These are phyloP conservation scores for Boletus reticulatus DNA, from an alignment of 768 basidiomycete genomes.

Conservation along the genomic window DNA sequence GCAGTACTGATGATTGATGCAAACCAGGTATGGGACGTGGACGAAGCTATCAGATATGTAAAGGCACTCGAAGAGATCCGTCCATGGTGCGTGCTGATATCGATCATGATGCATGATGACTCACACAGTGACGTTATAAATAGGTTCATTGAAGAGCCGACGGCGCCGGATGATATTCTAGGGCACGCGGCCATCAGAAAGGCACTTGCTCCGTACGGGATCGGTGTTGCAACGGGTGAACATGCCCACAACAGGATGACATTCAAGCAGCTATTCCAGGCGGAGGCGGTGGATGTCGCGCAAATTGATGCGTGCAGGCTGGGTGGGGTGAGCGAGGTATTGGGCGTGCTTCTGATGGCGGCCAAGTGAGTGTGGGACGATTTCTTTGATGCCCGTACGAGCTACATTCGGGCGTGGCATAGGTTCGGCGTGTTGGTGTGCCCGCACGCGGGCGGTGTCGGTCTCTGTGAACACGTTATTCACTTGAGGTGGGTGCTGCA, in stretches of 20 bases:
- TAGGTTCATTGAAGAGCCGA: conserved; percentile 87
- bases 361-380: conserved; percentile 58
- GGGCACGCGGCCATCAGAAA: conserved; percentile 80
- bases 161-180: conserved; percentile 87
- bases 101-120: neutral
- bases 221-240: conserved; percentile 93
- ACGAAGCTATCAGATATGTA: conserved; percentile 86
- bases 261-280: conserved; percentile 93
- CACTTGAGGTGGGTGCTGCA: conserved; percentile 56
- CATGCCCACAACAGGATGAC: conserved; percentile 93
- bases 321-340: conserved; percentile 87
- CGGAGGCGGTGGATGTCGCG: conserved; percentile 84
- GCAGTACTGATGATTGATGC: conserved; percentile 94
- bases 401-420: neutral
- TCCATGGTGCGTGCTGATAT: conserved; percentile 6
- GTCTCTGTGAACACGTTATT: conserved; percentile 90
- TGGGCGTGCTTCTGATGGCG: conserved; percentile 86
- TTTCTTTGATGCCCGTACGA: neutral
- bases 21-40: conserved; percentile 93
- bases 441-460: conserved; percentile 92
- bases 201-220: conserved; percentile 72
- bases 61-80: conserved; percentile 70
- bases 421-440: conserved; percentile 85
- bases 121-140: conserved; percentile 31
- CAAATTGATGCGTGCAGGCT: conserved; percentile 89